Percentiles rank a stretch among this genome's conserved stretches.
These are phyloP conservation scores for Salpingoeca rosetta DNA, from an alignment of 78 protist species.

Conservation along the genomic window DNA sequence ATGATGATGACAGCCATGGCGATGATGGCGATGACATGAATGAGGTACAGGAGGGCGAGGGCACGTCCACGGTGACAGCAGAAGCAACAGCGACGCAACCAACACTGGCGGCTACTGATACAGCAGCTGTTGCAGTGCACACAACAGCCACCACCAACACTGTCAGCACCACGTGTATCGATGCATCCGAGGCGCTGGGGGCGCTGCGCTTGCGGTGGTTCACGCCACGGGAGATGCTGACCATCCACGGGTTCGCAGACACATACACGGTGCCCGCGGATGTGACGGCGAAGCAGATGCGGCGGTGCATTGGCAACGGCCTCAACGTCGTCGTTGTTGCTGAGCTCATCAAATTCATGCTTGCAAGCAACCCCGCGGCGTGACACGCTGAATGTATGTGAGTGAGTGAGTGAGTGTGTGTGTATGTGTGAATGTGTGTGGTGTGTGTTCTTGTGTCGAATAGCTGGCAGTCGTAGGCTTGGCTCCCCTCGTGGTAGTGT, in stretches of 20 bases:
- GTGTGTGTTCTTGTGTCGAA: too few species aligned
- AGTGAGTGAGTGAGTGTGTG: too few species aligned
- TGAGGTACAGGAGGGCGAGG: neutral
- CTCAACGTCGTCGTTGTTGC: conserved; percentile 23
- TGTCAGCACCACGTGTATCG: neutral
- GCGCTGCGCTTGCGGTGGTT: conserved; percentile 7
- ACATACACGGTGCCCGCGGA: neutral
- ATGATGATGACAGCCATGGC: too few species aligned
- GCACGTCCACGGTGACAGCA: neutral
- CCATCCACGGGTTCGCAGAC: conserved; percentile 18
- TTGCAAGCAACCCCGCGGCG: too few species aligned
- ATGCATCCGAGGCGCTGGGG: conserved; percentile 1
- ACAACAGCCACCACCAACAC: neutral
- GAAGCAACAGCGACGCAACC: neutral
- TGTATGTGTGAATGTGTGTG: too few species aligned
- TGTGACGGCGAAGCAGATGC: neutral
- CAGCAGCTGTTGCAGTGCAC: too few species aligned
- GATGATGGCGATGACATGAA: neutral
- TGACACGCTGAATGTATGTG: too few species aligned
- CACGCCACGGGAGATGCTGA: conserved; percentile 14
- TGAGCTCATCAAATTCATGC: too few species aligned
- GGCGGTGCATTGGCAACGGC: conserved; percentile 21
- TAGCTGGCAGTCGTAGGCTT: too few species aligned
- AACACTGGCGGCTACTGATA: neutral
- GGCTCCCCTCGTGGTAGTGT: too few species aligned